These are phyloP conservation scores for Gloeophyllum trabeum DNA, from an alignment of 768 basidiomycete genomes.

Conservation along the genomic window DNA sequence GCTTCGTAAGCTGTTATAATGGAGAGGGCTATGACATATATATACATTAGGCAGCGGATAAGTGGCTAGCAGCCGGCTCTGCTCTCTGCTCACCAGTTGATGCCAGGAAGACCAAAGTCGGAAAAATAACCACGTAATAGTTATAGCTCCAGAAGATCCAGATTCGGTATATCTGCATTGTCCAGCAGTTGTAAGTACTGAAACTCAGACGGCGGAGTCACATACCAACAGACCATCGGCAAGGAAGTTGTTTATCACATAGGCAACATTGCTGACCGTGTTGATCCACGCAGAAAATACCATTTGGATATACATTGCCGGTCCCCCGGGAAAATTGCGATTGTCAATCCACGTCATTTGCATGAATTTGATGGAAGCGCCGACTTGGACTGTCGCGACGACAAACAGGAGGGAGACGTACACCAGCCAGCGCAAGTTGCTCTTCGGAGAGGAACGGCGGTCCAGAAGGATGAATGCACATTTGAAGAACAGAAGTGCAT, in stretches of 20 bases:
- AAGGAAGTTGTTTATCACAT: slow-evolving; percentile 2
- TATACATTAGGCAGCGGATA: too few relatives aligned
- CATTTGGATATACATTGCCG: slow-evolving; percentile 9
- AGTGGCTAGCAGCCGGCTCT: not conserved
- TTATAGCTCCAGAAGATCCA: slow-evolving; percentile 5
- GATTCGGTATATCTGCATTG: slow-evolving; percentile 2
- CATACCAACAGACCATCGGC: too few relatives aligned
- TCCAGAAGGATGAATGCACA: too few relatives aligned
- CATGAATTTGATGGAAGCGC: slow-evolving; percentile 15
- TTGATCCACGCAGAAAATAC: slow-evolving; percentile 12
- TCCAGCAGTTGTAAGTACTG: too few relatives aligned
- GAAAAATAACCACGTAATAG: slow-evolving; percentile 4
- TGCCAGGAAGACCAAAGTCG: not conserved
- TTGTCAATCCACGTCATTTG: slow-evolving; percentile 21
- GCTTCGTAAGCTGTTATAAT: too few relatives aligned
- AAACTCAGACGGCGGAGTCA: too few relatives aligned
- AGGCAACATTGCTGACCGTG: slow-evolving; percentile 11
- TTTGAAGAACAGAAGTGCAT: too few relatives aligned
- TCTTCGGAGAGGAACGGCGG: too few relatives aligned
- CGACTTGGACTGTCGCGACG: slow-evolving; percentile 16
- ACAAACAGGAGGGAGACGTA: slow-evolving; percentile 16
- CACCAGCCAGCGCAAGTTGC: not conserved
- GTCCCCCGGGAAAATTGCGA: slow-evolving; percentile 9
- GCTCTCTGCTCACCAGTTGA: slow-evolving; percentile 3
- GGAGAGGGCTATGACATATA: too few relatives aligned